Base-by-base conservation (phyloP, 2,329 filamentous ascomycete genomes). In the Pseudogymnoascus sp. region DNA sequence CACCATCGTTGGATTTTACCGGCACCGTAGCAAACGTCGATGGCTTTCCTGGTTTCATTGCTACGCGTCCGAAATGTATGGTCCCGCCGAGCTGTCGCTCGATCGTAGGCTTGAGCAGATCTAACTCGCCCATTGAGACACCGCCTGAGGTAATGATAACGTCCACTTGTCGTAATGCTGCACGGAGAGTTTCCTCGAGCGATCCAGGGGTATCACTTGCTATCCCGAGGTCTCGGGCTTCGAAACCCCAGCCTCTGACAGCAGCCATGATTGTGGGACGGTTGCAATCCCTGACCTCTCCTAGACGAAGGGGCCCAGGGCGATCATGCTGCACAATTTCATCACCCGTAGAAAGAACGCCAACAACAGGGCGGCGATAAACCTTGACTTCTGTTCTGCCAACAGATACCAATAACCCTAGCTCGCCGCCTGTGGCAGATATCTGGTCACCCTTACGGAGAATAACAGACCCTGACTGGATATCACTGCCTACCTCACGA, bases 21-120 rank as follows among this genome's bases (percentile, higher is more conserved):
- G 90, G 87, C 0, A 97, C 83, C 0, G 91, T 97, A 2, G 95
- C 95, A 74, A 99, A 99, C 0, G 95, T 99, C 0, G 93, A 97
- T 1, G 95, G 95, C 76, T 97, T 99, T 4, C 95, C 95, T 0
- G 95, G 95, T 78, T 99, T 99, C 95, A 99, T 97, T 63, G 88
- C 85, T 2, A 99, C 95, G 2, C 95, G 88, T 23, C 95, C 95
- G 70, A 99, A 99, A 76, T 97, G 95, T 68, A 99, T 96, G 0
- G 88, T 95, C 7, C 95, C 95, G 64, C 92, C 91, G 0, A 99
- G 83, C 1, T 87, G 82, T 44, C 93, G 88, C 78, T 97, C 95
- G 70, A 99, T 90, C 0, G 93, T 97, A 0, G 95, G 93, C 74
- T 99, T 99, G 19, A 99, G 84, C 7, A 99, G 87, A 75, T 99